Conservation (phyloP, 228 moss, liverwort and hornwort genomes). For the Sphagnum magellanicum region DNA sequence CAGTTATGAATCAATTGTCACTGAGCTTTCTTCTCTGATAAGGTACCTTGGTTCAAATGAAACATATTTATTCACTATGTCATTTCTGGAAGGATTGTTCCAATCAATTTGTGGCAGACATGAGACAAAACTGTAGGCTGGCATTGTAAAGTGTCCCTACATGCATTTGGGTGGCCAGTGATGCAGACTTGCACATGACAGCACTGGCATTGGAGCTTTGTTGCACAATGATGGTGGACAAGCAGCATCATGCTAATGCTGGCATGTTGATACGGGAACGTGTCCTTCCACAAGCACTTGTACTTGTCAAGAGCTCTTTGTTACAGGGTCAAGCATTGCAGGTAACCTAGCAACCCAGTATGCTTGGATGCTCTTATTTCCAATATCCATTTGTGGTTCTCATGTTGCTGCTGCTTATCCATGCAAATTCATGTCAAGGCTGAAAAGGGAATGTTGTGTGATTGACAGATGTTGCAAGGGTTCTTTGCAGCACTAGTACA, state of each 20-base stretch:
- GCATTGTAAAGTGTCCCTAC: no score
- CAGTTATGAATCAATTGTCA: constrained; percentile 94
- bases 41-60: constrained; percentile 16
- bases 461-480: constrained; percentile 83
- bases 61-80: no score
- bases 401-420: no score
- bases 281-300: constrained; percentile 93
- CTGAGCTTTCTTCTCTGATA: constrained; percentile 61
- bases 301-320: constrained; percentile 89
- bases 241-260: constrained; percentile 91
- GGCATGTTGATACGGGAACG: constrained; percentile 85
- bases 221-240: constrained; percentile 99
- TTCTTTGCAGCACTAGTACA: constrained; percentile 97
- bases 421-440: no score
- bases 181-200: constrained; percentile 99
- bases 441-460: constrained; percentile 4
- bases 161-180: constrained; percentile 43
- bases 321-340: constrained; percentile 98
- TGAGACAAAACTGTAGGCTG: no score
- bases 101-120: background rate
- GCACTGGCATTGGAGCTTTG: constrained; percentile 96
- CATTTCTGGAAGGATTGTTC: background rate
- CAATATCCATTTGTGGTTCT: no score
- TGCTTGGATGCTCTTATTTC: background rate
- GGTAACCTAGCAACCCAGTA: constrained; percentile 27